Evolutionary conservation across 345 rosid species (phyloP), one percentile per base, ranked within the genome.

Genomic region (Moringa oleifera): DNA sequence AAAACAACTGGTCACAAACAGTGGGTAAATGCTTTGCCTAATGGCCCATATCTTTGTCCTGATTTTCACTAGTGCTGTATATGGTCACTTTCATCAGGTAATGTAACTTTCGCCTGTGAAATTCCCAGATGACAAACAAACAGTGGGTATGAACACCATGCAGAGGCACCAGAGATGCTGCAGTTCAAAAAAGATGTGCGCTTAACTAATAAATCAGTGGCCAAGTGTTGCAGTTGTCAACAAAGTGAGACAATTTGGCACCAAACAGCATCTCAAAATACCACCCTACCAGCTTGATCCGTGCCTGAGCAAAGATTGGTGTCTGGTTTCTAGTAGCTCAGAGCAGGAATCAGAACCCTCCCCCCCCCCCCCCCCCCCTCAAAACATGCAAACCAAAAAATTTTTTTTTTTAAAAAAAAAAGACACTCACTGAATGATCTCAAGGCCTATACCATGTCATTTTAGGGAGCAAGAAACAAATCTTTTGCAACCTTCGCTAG

Each of bases 51-150:
- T 41, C 12, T 7, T 41, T 11, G 6, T 41, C 17, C 9, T 41
- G 67, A 61, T 21, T 64, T 51, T 61, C 25, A 53, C 22, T 16
- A 25, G 16, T 52, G 19, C 53, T 47, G 17, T 51, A 23, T 22
- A 13, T 23, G 31, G 72, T 50, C 55, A 52, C 62, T 68, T 52
- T 74, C 67, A 58, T 31, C 67, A 62, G 53, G 51, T 63, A 62
- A 49, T 52, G 61, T 8, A 58, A 49, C 19, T 65, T 63, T 58
- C 55, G 18, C 46, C 18, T 4, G 53, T 37, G 55, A 50, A 55
- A 46, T 52, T 31, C 68, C n/a, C 19, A 52, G 56, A 55, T 31
- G 49, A 67, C 21, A 31, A 9, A 59, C 33, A 46, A 51, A 67
- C 57, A 19, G 15, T 37, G 46, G 51, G 57, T n/a, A 56, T 59